These are phyloP conservation scores for Ceriops tagal DNA, from an alignment of 345 rosid species.

Conservation along the genomic window DNA sequence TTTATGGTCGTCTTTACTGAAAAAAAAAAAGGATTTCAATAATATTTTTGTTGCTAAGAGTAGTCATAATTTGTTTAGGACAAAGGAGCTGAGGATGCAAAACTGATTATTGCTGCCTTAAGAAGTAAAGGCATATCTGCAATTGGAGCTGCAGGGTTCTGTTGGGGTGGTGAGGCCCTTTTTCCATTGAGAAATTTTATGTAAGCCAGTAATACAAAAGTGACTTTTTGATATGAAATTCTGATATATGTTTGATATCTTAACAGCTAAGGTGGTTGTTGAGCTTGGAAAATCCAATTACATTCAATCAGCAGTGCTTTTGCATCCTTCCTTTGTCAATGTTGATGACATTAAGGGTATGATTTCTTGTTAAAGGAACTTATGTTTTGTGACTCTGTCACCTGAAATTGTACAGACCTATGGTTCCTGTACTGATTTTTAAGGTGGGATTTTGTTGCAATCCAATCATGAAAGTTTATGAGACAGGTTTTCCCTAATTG, in stretches of 20 bases:
- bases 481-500: not conserved
- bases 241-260: not conserved
- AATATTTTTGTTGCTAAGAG: not conserved
- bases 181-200: not conserved
- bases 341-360: slow-evolving; percentile 35
- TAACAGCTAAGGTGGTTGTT: slow-evolving; percentile 37
- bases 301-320: slow-evolving; percentile 32
- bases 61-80: slow-evolving; percentile 13
- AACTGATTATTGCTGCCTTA: slow-evolving; percentile 28
- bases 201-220: not conserved
- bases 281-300: slow-evolving; percentile 27
- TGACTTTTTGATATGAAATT: not conserved
- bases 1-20: not conserved
- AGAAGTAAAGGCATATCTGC: slow-evolving; percentile 29
- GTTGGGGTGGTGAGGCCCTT: slow-evolving; percentile 43
- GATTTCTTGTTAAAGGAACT: not conserved
- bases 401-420: not conserved
- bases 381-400: not conserved
- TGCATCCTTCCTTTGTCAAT: slow-evolving; percentile 36
- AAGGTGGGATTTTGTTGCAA: not conserved
- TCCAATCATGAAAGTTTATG: not conserved
- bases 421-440: not conserved
- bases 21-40: not conserved
- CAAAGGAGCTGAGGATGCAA: slow-evolving; percentile 39
- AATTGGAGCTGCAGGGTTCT: slow-evolving; percentile 45